Evolutionary conservation across 495 filamentous ascomycete genomes (phyloP).

Genomic region (Haplographium delicatum): DNA sequence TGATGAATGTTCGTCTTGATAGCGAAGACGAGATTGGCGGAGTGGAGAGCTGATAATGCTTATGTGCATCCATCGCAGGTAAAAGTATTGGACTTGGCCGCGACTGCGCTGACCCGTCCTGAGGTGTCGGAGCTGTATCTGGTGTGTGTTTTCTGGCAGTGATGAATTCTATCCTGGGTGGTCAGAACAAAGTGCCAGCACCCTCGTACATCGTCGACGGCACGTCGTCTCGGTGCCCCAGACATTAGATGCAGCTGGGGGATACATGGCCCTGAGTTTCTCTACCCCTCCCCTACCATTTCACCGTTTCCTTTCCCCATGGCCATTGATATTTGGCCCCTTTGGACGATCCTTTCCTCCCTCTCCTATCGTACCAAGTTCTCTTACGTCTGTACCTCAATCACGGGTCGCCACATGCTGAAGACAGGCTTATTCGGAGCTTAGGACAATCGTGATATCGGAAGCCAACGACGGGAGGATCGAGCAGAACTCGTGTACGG

Average conservation of each 20-base stretch:
- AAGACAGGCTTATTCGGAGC: no score
- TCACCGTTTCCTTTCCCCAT: no score
- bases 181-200: neutral
- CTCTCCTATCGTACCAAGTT: no score
- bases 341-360: no score
- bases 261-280: no score
- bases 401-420: neutral
- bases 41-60: neutral
- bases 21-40: neutral
- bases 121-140: neutral
- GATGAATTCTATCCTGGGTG: neutral
- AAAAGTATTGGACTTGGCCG: neutral
- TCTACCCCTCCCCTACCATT: neutral
- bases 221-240: neutral
- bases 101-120: neutral
- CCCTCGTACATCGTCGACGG: neutral
- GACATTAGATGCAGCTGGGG: neutral
- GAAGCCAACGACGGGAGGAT: neutral
- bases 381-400: neutral
- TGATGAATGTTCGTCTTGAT: neutral
- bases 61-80: neutral
- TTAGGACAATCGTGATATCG: conserved; percentile 7
- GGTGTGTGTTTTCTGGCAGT: neutral
- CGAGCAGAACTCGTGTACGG: conserved; percentile 2
- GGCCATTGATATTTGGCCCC: no score